Evolutionary conservation across 202 grass and related monocot genomes (phyloP).

Genomic region (Setaria viridis): DNA sequence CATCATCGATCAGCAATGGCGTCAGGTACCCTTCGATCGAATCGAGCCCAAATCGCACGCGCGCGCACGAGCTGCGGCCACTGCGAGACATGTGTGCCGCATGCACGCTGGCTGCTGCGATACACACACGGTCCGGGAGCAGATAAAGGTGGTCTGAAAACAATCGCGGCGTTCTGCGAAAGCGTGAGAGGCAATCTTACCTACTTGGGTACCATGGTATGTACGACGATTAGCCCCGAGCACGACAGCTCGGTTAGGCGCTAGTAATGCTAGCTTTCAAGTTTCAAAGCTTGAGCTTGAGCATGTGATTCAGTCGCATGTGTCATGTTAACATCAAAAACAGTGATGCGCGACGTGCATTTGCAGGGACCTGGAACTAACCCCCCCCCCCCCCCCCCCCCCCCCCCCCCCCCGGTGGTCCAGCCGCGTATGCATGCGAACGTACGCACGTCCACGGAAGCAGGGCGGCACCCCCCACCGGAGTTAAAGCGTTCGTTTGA

Average conservation of each 20-base stretch:
- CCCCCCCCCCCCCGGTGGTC: no score
- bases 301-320: background rate
- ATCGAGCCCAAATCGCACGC: background rate
- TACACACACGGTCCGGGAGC: background rate
- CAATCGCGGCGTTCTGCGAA: background rate
- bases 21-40: background rate
- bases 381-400: no score
- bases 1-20: background rate
- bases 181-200: slow-evolving; percentile 13
- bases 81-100: slow-evolving; percentile 1
- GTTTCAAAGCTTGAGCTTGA: background rate
- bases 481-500: no score
- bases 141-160: background rate
- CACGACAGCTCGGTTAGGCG: background rate
- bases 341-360: background rate
- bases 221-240: background rate
- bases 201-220: background rate
- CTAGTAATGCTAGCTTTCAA: background rate
- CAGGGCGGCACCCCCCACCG: no score
- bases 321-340: background rate
- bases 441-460: no score
- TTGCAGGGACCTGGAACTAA: no score
- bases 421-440: no score
- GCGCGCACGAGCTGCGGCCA: background rate
- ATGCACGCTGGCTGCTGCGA: background rate